Evolutionary conservation across 306 rosid species (phyloP).

Genomic region (Albizia julibrissin): DNA sequence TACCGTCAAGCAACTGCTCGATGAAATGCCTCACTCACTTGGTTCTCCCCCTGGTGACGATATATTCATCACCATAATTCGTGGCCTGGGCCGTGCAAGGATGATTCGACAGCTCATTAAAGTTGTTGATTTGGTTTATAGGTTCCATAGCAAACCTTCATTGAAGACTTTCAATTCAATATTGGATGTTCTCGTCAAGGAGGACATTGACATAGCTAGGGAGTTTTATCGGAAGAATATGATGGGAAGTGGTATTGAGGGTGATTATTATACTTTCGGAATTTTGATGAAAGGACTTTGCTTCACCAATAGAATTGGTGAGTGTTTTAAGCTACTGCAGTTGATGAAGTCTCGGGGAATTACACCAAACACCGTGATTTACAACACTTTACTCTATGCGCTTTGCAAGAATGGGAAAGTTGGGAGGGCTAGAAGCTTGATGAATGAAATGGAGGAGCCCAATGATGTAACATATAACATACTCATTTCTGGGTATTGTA

Average conservation of each 20-base stretch:
- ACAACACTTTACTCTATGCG: conserved; percentile 74
- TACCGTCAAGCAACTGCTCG: conserved; percentile 67
- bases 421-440: conserved; percentile 84
- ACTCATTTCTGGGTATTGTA: conserved; percentile 65
- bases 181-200: conserved; percentile 71
- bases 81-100: conserved; percentile 55
- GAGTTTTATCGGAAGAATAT: conserved; percentile 72
- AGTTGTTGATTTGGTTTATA: conserved; percentile 54
- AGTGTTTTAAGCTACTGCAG: conserved; percentile 81
- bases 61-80: conserved; percentile 60
- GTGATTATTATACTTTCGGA: conserved; percentile 69
- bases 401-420: conserved; percentile 76
- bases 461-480: conserved; percentile 70
- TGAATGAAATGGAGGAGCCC: conserved; percentile 63
- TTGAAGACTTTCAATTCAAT: conserved; percentile 65
- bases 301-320: conserved; percentile 66
- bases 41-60: conserved; percentile 55
- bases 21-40: conserved; percentile 65
- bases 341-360: conserved; percentile 59
- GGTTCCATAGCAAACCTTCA: conserved; percentile 51
- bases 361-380: conserved; percentile 59
- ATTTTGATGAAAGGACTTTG: conserved; percentile 82
- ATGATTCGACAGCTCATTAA: conserved; percentile 52
- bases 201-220: conserved; percentile 75
- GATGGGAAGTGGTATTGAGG: conserved; percentile 61